Conservation (phyloP, 2,329 filamentous ascomycete genomes). For the Talaromyces amestolkiae region DNA sequence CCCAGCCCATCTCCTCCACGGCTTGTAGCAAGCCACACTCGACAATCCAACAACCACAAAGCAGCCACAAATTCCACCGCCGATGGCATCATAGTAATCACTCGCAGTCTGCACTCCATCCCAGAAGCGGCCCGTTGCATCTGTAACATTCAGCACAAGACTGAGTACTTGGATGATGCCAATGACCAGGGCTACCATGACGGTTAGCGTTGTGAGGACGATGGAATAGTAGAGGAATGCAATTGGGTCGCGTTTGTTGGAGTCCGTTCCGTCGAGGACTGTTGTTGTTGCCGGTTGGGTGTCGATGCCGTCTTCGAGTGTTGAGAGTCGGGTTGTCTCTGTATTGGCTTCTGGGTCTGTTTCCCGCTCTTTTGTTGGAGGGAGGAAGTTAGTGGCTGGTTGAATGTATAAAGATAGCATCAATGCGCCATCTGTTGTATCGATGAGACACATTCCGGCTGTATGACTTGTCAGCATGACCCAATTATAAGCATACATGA, state of each 20-base stretch:
- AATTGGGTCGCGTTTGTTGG: constrained; percentile 65
- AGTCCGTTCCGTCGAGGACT: background rate
- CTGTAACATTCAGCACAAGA: constrained; percentile 71
- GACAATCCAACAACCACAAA: constrained; percentile 75
- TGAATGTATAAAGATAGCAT: constrained; percentile 91
- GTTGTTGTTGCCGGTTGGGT: constrained; percentile 53
- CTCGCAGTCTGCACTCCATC: constrained; percentile 74
- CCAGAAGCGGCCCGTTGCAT: constrained; percentile 80
- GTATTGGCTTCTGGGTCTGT: background rate
- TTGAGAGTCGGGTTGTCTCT: background rate
- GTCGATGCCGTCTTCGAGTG: background rate
- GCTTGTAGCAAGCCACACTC: constrained; percentile 72
- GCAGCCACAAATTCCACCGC: constrained; percentile 78
- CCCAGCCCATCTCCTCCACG: constrained; percentile 68
- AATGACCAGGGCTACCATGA: constrained; percentile 80
- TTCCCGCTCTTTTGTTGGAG: constrained; percentile 20
- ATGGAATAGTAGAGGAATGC: constrained; percentile 93
- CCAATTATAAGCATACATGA: background rate
- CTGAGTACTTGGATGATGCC: constrained; percentile 81
- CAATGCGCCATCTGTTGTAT: constrained; percentile 86
- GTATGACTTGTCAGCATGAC: background rate
- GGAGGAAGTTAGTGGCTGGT: constrained; percentile 42
- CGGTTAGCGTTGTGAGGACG: constrained; percentile 78
- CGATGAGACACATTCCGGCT: constrained; percentile 92
- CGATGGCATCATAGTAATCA: constrained; percentile 82